Evolutionary conservation across 441 rosid species (phyloP), one percentile per base, ranked within the genome.

Genomic region (Brassica hybrid): DNA sequence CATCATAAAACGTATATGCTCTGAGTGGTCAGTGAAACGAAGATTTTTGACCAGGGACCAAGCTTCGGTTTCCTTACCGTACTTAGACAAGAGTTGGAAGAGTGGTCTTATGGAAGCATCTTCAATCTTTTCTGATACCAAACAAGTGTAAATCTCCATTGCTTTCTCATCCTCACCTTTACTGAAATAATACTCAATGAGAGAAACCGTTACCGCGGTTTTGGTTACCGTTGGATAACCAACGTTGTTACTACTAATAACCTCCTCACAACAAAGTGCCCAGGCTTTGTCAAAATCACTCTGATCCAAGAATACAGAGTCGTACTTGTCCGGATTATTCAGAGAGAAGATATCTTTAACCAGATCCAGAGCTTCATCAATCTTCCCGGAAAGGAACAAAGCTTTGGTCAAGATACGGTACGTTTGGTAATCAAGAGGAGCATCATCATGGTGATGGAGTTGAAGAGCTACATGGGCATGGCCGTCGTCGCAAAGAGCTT

Each of bases 201-300:
- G 50, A 43, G 50, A 3, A 3, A 43, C 50, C n/a, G n/a, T 43
- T 12, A 43, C 50, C n/a, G 50, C 50, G 50, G 50, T 43, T 43
- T 43, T 43, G 50, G 50, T 48, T 48, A 48, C 56, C 56, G 56
- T 48, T 48, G 56, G 56, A 48, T 48, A 48, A 48, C 56, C 56
- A 48, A 5, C 56, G 17, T 48, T 48, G 18, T 48, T 38, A 11
- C 16, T 48, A 48, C 54, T 48, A 1, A 48, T 48, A 48, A 48
- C 1, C 56, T 48, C 56, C 56, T 48, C 17, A 48, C 56, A 48
- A 14, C 56, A 48, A 48, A 48, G 56, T n/a, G 56, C 17, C 56
- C 56, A 48, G 56, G 56, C 56, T 48, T 48, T 48, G 56, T 48
- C 56, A 48, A 48, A 48, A 48, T 48, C 56, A 5, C 5, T 48